Evolutionary conservation across 441 rosid species (phyloP).

Genomic region (Populus tomentosa): DNA sequence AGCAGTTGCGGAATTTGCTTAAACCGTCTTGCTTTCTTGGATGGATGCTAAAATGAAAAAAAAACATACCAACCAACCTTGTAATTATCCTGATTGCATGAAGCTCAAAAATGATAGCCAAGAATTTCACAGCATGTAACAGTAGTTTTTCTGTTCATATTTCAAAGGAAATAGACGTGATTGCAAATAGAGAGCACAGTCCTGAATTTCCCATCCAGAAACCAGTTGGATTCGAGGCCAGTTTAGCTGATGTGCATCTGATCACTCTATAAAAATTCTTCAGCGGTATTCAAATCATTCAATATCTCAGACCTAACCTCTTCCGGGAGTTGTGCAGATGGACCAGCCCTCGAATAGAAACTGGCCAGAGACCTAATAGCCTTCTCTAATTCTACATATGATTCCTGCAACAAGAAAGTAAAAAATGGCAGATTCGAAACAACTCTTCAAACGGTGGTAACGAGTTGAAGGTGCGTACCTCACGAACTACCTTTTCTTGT

Average conservation of each 20-base stretch:
- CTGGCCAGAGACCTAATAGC: neutral
- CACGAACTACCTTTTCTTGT: slow-evolving; percentile 40
- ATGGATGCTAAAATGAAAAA: too few species aligned
- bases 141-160: neutral
- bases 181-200: neutral
- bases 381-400: slow-evolving; percentile 26
- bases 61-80: neutral
- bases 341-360: slow-evolving; percentile 59
- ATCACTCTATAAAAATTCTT: slow-evolving; percentile 56
- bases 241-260: neutral
- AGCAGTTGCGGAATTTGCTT: neutral
- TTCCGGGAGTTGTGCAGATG: slow-evolving; percentile 59
- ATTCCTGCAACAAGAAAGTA: slow-evolving; percentile 44
- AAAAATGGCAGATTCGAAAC: neutral
- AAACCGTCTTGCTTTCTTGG: neutral
- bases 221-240: neutral
- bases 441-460: neutral
- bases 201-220: neutral
- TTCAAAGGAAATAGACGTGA: neutral
- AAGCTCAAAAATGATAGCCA: too few species aligned
- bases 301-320: slow-evolving; percentile 61
- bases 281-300: slow-evolving; percentile 45
- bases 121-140: neutral
- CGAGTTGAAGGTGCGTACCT: slow-evolving; percentile 34
- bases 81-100: neutral